phyloP scores from a whole-genome alignment of 73 alveolate genomes.

The Uronychia setigera region DNA sequence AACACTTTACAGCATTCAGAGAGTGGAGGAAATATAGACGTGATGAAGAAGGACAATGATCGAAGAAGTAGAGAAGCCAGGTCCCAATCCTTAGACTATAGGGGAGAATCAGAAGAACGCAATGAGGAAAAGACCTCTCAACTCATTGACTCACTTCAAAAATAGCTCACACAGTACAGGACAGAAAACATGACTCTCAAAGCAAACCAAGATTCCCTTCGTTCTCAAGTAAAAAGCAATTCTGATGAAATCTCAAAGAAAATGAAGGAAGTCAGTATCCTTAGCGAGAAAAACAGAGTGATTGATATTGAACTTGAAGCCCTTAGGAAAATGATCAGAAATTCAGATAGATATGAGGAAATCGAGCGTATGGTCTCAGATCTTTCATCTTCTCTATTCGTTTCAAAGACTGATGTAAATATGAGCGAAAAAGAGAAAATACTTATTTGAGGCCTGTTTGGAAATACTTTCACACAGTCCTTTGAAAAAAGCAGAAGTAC shows the following conservation, averaged over 20 bases:
- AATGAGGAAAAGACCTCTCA: background rate
- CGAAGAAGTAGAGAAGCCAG: background rate
- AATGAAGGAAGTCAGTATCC: background rate
- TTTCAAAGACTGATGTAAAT: background rate
- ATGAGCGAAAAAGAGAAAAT: background rate
- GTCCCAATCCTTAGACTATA: background rate
- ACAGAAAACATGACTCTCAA: background rate
- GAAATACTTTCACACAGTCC: background rate
- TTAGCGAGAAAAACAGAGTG: background rate
- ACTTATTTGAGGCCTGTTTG: background rate
- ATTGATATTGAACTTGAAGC: background rate
- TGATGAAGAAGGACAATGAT: too few species aligned
- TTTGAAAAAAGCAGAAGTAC: background rate
- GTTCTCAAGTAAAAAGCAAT: background rate
- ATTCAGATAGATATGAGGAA: background rate
- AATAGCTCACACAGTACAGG: background rate
- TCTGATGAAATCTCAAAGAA: background rate
- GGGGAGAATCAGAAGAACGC: background rate
- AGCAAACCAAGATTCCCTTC: background rate
- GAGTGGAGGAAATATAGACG: too few species aligned
- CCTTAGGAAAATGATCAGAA: background rate
- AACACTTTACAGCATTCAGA: too few species aligned
- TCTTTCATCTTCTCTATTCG: background rate
- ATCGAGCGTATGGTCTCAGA: background rate
- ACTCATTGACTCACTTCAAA: background rate